Conservation (phyloP, 2,329 filamentous ascomycete species). For the Rhinocladiella mackenziei region DNA sequence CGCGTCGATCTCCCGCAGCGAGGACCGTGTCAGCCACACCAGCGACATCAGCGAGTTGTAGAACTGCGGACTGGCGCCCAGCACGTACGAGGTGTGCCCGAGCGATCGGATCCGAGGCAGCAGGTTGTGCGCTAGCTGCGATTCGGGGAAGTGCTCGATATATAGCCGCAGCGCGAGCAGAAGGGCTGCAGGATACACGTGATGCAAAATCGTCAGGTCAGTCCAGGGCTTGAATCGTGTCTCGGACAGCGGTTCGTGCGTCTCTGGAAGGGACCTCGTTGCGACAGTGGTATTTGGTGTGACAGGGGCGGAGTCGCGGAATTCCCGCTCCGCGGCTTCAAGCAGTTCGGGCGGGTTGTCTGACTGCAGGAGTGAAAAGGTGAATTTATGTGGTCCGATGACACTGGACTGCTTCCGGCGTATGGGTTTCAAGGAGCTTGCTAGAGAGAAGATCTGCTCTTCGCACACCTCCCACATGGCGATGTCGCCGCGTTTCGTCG, state of each 20-base stretch:
- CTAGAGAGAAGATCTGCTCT: conserved; percentile 21
- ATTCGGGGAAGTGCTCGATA: conserved; percentile 40
- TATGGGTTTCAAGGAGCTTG: conserved; percentile 8
- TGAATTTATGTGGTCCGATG: conserved; percentile 4
- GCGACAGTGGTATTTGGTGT: neutral
- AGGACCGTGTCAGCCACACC: conserved; percentile 41
- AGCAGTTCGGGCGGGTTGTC: conserved; percentile 10
- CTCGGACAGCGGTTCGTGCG: neutral
- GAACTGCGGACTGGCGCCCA: conserved; percentile 40
- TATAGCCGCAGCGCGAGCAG: conserved; percentile 41
- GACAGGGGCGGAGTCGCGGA: neutral
- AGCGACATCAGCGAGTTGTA: conserved; percentile 45
- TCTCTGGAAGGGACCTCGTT: neutral
- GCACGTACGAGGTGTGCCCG: conserved; percentile 41
- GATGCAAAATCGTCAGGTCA: conserved; percentile 15
- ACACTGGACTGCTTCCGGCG: neutral
- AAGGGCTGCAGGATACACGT: conserved; percentile 42
- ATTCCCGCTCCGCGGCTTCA: conserved; percentile 8
- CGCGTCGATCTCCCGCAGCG: conserved; percentile 39
- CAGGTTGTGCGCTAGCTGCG: conserved; percentile 39
- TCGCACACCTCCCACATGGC: conserved; percentile 25
- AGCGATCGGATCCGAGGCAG: conserved; percentile 40
- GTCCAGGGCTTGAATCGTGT: neutral
- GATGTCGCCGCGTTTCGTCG: conserved; percentile 16
- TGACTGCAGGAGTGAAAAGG: conserved; percentile 9